phyloP scores from a whole-genome alignment of 768 basidiomycete genomes.

The Trametes coccinea region DNA sequence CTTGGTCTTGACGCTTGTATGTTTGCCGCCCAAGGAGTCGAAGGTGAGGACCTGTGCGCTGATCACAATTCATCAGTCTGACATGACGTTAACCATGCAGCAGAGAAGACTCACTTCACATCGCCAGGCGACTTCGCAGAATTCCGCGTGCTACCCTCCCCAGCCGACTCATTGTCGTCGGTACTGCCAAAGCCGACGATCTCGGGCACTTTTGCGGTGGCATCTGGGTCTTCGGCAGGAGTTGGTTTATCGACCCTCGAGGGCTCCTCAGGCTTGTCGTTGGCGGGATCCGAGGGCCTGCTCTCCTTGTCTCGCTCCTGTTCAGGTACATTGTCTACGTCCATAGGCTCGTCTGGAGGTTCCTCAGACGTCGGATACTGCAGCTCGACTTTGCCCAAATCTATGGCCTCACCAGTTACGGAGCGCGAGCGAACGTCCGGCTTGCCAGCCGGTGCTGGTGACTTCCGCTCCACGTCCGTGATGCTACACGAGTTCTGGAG shows the following conservation, averaged over 20 bases:
- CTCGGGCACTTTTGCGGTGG: background rate
- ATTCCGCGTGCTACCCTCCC: background rate
- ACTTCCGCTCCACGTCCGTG: background rate
- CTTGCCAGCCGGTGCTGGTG: background rate
- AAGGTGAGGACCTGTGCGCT: conserved; percentile 86
- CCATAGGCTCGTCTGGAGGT: conserved; percentile 23
- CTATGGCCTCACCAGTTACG: background rate
- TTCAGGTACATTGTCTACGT: conserved; percentile 9
- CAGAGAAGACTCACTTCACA: background rate
- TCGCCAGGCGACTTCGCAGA: background rate
- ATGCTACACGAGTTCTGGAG: conserved; percentile 19
- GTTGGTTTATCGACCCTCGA: background rate
- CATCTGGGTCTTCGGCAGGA: background rate
- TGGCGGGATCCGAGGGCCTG: conserved; percentile 6
- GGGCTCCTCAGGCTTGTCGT: background rate
- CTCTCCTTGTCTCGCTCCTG: background rate
- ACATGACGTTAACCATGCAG: too few species aligned
- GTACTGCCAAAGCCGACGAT: background rate
- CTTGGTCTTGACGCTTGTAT: conserved; percentile 60
- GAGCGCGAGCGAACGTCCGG: background rate
- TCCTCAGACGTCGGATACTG: conserved; percentile 23
- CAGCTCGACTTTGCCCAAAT: conserved; percentile 13
- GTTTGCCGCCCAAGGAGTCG: conserved; percentile 82
- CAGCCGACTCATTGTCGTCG: background rate
- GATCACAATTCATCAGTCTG: background rate